phyloP scores from a whole-genome alignment of 257 asterid species.

The Ajuga chamaepitys region DNA sequence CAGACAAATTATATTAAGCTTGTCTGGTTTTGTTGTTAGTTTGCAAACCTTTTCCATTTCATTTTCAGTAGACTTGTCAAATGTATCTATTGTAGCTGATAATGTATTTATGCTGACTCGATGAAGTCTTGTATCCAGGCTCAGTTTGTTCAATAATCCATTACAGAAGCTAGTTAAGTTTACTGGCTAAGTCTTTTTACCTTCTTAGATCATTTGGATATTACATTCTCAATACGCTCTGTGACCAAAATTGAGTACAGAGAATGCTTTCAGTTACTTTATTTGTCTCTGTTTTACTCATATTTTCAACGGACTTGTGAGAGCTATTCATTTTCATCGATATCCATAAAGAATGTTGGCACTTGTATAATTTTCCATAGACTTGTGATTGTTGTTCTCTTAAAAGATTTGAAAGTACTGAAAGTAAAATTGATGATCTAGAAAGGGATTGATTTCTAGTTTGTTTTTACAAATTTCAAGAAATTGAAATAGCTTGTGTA shows the following conservation, averaged over 20 bases:
- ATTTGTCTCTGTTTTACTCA: background rate
- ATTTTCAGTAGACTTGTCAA: too few species aligned
- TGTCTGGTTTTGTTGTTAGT: too few species aligned
- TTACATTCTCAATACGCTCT: background rate
- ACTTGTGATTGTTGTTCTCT: too few species aligned
- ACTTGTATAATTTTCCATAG: too few species aligned
- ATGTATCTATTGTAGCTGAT: too few species aligned
- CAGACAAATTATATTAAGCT: too few species aligned
- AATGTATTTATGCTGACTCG: too few species aligned
- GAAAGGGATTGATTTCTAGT: constrained; percentile 1
- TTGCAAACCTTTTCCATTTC: too few species aligned
- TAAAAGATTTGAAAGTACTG: background rate
- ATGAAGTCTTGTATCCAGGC: background rate
- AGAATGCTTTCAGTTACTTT: background rate
- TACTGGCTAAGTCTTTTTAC: background rate
- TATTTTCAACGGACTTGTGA: too few species aligned
- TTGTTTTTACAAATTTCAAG: constrained; percentile 11
- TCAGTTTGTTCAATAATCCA: background rate
- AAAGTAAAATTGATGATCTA: background rate
- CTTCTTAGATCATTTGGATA: background rate
- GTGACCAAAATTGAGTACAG: background rate
- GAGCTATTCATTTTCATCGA: constrained; percentile 7
- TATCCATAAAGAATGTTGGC: background rate
- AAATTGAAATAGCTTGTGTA: constrained; percentile 7
- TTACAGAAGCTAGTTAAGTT: background rate